phyloP scores from a whole-genome alignment of 2,329 filamentous ascomycete genomes.

The Alternaria consortialis region DNA sequence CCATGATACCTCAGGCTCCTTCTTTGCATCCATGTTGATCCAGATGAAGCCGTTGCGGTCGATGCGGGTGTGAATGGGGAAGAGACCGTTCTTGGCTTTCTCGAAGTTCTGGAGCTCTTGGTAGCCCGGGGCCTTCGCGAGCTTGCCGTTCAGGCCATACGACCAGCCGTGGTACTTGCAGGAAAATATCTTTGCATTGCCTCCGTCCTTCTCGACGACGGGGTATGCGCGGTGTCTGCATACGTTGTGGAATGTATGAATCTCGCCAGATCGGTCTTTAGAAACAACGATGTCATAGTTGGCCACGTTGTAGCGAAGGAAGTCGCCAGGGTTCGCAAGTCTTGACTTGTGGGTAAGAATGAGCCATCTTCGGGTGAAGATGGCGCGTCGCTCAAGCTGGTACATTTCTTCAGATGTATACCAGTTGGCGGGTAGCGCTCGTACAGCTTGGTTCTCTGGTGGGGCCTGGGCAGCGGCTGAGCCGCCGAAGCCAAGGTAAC shows the following conservation, averaged over 20 bases:
- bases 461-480: slow-evolving; percentile 18
- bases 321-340: slow-evolving; percentile 64
- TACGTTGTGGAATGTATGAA: slow-evolving; percentile 57
- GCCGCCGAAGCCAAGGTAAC: slow-evolving; percentile 39
- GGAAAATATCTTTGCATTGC: slow-evolving; percentile 52
- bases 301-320: slow-evolving; percentile 59
- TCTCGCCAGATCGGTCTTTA: slow-evolving; percentile 48
- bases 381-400: slow-evolving; percentile 59
- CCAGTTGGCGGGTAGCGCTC: slow-evolving; percentile 55
- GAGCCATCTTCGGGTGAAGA: slow-evolving; percentile 66
- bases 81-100: slow-evolving; percentile 48
- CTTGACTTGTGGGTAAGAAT: slow-evolving; percentile 64
- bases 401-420: slow-evolving; percentile 56
- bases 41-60: slow-evolving; percentile 48
- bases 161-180: slow-evolving; percentile 61
- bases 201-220: slow-evolving; percentile 50
- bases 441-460: slow-evolving; percentile 41
- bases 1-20: slow-evolving; percentile 42
- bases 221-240: slow-evolving; percentile 58
- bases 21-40: slow-evolving; percentile 49
- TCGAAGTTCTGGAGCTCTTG: slow-evolving; percentile 53
- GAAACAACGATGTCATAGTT: slow-evolving; percentile 56
- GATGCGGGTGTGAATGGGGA: slow-evolving; percentile 46
- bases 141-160: slow-evolving; percentile 54
- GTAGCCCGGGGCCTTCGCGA: slow-evolving; percentile 57